A percentile compares a stretch with the other conserved stretches of the same genome.
phyloP scores from a whole-genome alignment of 805 yeast species.

The Spathaspora hagerdaliae region DNA sequence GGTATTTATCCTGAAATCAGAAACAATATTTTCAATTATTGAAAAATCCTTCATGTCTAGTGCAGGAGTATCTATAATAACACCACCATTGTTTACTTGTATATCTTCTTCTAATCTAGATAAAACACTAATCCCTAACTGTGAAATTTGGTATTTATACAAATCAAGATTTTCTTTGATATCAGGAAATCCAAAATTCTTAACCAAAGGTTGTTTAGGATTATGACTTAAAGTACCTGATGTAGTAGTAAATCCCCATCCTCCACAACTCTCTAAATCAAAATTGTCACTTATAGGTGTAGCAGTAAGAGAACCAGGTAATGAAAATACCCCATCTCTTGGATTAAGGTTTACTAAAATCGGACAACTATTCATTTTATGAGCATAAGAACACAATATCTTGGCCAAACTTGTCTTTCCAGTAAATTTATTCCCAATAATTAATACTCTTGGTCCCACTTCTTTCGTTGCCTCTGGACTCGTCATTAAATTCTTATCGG shows the following conservation, averaged over 20 bases:
- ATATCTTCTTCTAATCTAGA: constrained; percentile 50
- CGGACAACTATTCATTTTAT: constrained; percentile 64
- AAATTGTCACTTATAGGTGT: constrained; percentile 77
- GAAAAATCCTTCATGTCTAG: constrained; percentile 47
- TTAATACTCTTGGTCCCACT: constrained; percentile 54
- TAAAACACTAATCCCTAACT: constrained; percentile 47
- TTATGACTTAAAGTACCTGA: constrained; percentile 74
- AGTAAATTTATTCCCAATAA: constrained; percentile 65
- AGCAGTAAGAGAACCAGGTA: constrained; percentile 84
- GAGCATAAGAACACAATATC: constrained; percentile 69
- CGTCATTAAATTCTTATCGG: constrained; percentile 28
- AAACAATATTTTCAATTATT: constrained; percentile 52
- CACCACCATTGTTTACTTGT: constrained; percentile 46
- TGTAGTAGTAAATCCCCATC: constrained; percentile 72
- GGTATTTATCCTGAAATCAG: constrained; percentile 56
- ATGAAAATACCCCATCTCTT: constrained; percentile 57
- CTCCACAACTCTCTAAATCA: constrained; percentile 65
- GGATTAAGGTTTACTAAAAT: constrained; percentile 80
- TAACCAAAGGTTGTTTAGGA: constrained; percentile 87
- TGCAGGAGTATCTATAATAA: constrained; percentile 74
- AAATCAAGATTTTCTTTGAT: constrained; percentile 53
- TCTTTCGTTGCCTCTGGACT: not conserved
- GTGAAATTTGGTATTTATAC: constrained; percentile 47
- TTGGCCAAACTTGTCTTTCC: constrained; percentile 81
- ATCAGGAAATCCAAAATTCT: constrained; percentile 68